phyloP scores from a whole-genome alignment of 306 rosid species.

The Cicer arietinum region DNA sequence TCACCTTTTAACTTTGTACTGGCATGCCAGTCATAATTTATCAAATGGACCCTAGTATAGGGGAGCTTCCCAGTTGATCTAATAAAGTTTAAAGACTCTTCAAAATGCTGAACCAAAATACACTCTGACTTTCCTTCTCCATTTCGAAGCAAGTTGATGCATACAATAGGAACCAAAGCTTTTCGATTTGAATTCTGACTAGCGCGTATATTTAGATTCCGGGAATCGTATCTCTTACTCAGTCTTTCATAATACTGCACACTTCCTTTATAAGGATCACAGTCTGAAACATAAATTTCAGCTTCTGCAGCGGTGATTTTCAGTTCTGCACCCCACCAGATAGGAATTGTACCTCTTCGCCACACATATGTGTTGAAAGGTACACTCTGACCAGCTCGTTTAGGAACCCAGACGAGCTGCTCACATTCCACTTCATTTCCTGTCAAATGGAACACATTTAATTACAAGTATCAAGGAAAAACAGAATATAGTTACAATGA shows the following conservation, averaged over 20 bases:
- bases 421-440: slow-evolving; percentile 99
- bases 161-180: slow-evolving; percentile 84
- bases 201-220: slow-evolving; percentile 57
- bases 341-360: slow-evolving; percentile 99
- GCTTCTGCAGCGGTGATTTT: slow-evolving; percentile 98
- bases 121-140: slow-evolving; percentile 96
- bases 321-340: slow-evolving; percentile 99
- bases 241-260: slow-evolving; percentile 81
- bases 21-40: slow-evolving; percentile 98
- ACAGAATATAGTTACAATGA: slow-evolving; percentile 27
- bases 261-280: slow-evolving; percentile 91
- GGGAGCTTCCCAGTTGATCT: slow-evolving; percentile 84
- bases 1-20: slow-evolving; percentile 85
- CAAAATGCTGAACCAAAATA: slow-evolving; percentile 92
- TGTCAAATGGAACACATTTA: slow-evolving; percentile 51
- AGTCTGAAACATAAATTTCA: slow-evolving; percentile 90
- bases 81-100: slow-evolving; percentile 75
- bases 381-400: slow-evolving; percentile 79
- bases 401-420: slow-evolving; percentile 96
- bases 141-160: slow-evolving; percentile 88
- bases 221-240: slow-evolving; percentile 86
- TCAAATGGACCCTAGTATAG: slow-evolving; percentile 69
- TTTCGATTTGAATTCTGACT: slow-evolving; percentile 64
- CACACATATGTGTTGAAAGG: slow-evolving; percentile 88
- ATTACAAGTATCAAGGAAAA: slow-evolving; percentile 2